Percentiles rank a stretch among this genome's conserved stretches.
Evolutionary conservation across 768 basidiomycete genomes (phyloP).

Genomic region (Pseudohyphozyma bogoriensis): DNA sequence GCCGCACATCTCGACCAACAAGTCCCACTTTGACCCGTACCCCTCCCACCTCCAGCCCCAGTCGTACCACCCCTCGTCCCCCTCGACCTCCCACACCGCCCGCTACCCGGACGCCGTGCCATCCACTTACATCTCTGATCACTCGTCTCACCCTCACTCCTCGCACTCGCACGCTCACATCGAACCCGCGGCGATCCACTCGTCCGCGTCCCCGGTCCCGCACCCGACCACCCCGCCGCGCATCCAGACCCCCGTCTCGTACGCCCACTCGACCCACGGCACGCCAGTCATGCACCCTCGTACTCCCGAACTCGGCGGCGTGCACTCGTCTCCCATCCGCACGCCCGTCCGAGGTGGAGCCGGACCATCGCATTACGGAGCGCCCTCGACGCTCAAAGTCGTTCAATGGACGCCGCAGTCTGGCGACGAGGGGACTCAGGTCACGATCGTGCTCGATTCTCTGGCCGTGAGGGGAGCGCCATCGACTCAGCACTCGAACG

Average conservation of each 20-base stretch:
- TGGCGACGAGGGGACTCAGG: slow-evolving; percentile 23
- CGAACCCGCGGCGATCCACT: not conserved
- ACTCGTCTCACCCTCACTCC: no score
- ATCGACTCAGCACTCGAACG: not conserved
- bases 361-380: no score
- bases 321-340: not conserved
- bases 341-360: not conserved
- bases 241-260: not conserved
- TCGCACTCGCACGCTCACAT: not conserved
- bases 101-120: no score
- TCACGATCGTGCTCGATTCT: slow-evolving; percentile 24
- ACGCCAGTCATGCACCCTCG: not conserved
- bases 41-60: not conserved
- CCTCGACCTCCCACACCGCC: no score
- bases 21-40: not conserved
- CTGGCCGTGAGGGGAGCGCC: slow-evolving; percentile 2
- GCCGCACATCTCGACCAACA: not conserved
- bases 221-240: not conserved
- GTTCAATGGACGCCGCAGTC: slow-evolving; percentile 25
- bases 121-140: not conserved
- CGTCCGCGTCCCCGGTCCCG: not conserved
- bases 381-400: slow-evolving; percentile 10
- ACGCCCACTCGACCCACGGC: not conserved
- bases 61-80: not conserved
- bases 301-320: not conserved